Evolutionary conservation across 306 rosid genomes (phyloP).

Genomic region (Begonia peltatifolia): DNA sequence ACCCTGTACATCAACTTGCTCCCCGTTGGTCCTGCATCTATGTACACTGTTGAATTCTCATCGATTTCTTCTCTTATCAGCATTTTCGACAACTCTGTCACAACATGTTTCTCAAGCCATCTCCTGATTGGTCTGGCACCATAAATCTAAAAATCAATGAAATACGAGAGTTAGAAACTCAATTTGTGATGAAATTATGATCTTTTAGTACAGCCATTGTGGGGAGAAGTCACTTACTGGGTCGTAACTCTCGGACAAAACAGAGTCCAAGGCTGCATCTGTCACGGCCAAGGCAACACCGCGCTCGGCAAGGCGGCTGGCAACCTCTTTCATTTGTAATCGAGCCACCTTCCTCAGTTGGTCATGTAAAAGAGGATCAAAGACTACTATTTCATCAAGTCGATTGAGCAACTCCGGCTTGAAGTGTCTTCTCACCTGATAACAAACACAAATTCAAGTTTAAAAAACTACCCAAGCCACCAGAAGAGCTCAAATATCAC

Average conservation of each 20-base stretch:
- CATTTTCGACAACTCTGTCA: conserved; percentile 78
- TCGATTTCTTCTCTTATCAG: conserved; percentile 72
- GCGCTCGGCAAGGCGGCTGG: conserved; percentile 58
- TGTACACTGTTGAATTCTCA: conserved; percentile 79
- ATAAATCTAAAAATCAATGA: conserved; percentile 34
- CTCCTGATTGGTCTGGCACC: conserved; percentile 91
- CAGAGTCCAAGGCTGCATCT: conserved; percentile 49
- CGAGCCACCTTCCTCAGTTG: conserved; percentile 77
- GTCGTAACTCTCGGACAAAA: conserved; percentile 70
- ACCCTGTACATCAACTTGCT: conserved; percentile 40
- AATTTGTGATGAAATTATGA: not conserved
- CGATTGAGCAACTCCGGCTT: conserved; percentile 76
- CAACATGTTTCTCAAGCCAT: conserved; percentile 92
- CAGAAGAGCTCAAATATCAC: not conserved
- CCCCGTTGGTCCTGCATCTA: conserved; percentile 56
- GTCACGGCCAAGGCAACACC: conserved; percentile 81
- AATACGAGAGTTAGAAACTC: not conserved
- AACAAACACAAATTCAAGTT: not conserved
- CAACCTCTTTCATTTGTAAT: conserved; percentile 80
- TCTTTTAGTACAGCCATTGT: not conserved
- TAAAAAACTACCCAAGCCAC: not conserved
- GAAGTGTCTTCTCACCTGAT: conserved; percentile 62
- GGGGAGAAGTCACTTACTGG: conserved; percentile 31
- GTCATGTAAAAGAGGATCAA: conserved; percentile 79
- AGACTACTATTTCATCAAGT: conserved; percentile 68